A percentile compares a stretch with the other conserved stretches of the same genome.
Conservation (phyloP, 2,329 filamentous ascomycete genomes). For the Ceratocystis alfenasii region DNA sequence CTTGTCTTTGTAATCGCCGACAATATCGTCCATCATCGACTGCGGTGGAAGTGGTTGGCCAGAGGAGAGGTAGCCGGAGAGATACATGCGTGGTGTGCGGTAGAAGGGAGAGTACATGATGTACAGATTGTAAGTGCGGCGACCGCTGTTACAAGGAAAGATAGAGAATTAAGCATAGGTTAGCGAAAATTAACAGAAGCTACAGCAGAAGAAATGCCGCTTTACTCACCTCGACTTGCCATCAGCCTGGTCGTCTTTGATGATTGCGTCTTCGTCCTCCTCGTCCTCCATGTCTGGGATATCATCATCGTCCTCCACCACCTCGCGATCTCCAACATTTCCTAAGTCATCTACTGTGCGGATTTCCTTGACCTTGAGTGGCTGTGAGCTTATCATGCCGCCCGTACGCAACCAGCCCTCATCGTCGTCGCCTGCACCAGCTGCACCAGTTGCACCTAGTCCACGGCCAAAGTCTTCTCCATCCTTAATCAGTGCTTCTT, state of each 20-base stretch:
- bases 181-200: conserved; percentile 10
- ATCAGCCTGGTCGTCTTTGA: conserved; percentile 45
- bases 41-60: conserved; percentile 72
- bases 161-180: conserved; percentile 18
- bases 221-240: conserved; percentile 15
- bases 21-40: conserved; percentile 92
- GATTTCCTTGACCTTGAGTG: conserved; percentile 67
- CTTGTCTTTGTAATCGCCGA: conserved; percentile 95
- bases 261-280: conserved; percentile 93
- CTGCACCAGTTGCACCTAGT: conserved; percentile 30
- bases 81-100: conserved; percentile 85
- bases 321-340: conserved; percentile 63
- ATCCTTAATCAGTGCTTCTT: conserved; percentile 75
- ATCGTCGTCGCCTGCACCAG: conserved; percentile 47
- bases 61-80: conserved; percentile 73
- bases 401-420: conserved; percentile 90
- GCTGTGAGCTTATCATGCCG: conserved; percentile 61
- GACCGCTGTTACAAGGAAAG: conserved; percentile 42
- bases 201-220: background rate
- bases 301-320: conserved; percentile 67
- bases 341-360: conserved; percentile 81
- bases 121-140: conserved; percentile 94
- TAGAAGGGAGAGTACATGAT: conserved; percentile 98
- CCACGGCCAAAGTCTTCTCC: conserved; percentile 47
- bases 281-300: conserved; percentile 99